phyloP scores from a whole-genome alignment of 2,329 filamentous ascomycete genomes.

The Madurella fahalii region DNA sequence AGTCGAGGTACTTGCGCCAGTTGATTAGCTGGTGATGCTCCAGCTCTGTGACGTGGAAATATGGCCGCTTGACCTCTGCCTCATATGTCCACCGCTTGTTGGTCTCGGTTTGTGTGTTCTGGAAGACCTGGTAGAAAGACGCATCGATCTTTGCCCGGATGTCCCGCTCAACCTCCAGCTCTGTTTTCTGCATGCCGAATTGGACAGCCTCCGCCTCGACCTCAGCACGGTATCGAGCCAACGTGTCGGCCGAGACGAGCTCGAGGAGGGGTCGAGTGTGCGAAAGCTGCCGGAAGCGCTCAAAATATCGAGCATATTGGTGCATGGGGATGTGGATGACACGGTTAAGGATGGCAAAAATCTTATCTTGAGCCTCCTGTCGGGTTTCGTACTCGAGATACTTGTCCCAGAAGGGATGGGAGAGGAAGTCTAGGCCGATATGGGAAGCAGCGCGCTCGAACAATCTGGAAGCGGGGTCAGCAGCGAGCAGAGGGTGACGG shows the following conservation, averaged over 20 bases:
- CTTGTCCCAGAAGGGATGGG: conserved; percentile 98
- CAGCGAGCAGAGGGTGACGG: conserved; percentile 15
- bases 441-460: conserved; percentile 84
- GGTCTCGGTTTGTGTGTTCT: conserved; percentile 78
- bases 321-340: conserved; percentile 90
- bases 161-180: conserved; percentile 78
- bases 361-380: conserved; percentile 75
- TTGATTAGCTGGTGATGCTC: conserved; percentile 80
- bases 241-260: conserved; percentile 63
- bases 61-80: conserved; percentile 88
- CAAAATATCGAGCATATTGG: conserved; percentile 92
- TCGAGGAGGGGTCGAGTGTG: conserved; percentile 69
- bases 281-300: conserved; percentile 76
- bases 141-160: conserved; percentile 75
- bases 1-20: conserved; percentile 96
- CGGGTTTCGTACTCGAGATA: conserved; percentile 97
- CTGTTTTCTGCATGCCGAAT: conserved; percentile 51
- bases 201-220: conserved; percentile 61
- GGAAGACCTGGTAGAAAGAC: conserved; percentile 76
- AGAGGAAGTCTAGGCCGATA: conserved; percentile 88
- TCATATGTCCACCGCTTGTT: conserved; percentile 94
- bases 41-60: conserved; percentile 93
- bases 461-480: conserved; percentile 57
- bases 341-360: conserved; percentile 78
- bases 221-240: conserved; percentile 67